Base-by-base conservation (phyloP, 129 eudicot species). In the Sambucus nigra region DNA sequence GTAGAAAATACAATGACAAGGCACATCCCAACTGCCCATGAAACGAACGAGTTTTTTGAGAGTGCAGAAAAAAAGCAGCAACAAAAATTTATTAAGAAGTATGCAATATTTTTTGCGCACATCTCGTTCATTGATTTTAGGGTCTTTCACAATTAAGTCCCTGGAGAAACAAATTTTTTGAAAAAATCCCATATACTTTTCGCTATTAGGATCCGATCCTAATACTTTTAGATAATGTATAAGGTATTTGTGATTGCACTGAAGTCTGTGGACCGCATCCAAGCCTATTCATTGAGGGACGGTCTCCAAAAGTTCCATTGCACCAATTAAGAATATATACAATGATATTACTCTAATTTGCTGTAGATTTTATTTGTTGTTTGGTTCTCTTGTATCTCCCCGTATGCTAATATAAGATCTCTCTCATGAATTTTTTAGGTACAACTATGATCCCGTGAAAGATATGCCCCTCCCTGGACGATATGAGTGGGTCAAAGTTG, bases 361-460 rank as follows among this genome's bases (percentile, higher is more conserved):
- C n/a, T n/a, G n/a, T n/a, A n/a, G 4, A 19, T 31, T 31, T 6
- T 53, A 0, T 1, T 51, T 50, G n/a, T 51, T 25, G 7, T n/a
- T 29, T 35, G 0, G n/a, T n/a, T n/a, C n/a, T 40, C 11, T 28
- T 15, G 13, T 14, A 13, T 56, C 12, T 11, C 16, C 13, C 50
- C 26, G 16, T 26, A 25, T 24, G 35, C 28, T 18, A n/a, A 33
- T 42, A 15, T 46, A 5, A 25, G 3, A 33, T 18, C 1, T 27
- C 35, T 21, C 5, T 9, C 18, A 26, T 20, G 51, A 41, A 41
- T 48, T 5, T 61, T 32, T 76, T 62, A 72, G 83, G 83, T 80
- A 80, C 68, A 80, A 80, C 77, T 80, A 68, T 62, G 88, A 80
- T 69, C 88, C 83, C 0, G 72, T 76, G 61, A 66, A 69, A 0